Percentiles rank a stretch among this genome's conserved stretches.
Evolutionary conservation across 768 basidiomycete genomes (phyloP).

Genomic region (Dacryopinax spathularia): DNA sequence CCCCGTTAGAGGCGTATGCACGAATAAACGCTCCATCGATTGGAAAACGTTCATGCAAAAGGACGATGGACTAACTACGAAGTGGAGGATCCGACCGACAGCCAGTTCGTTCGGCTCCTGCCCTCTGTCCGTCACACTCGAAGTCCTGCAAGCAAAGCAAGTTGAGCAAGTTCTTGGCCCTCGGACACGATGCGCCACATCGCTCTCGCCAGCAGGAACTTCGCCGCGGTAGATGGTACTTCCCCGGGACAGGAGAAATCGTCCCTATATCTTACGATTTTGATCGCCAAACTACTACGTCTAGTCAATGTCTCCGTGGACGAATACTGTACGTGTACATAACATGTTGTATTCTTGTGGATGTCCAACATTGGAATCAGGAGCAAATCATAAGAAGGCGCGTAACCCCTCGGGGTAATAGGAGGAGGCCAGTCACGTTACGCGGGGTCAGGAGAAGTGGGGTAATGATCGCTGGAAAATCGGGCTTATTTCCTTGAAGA

Average conservation of each 20-base stretch:
- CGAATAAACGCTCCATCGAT: too few species aligned
- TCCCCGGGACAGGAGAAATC: background rate
- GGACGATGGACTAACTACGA: too few species aligned
- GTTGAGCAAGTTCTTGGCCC: too few species aligned
- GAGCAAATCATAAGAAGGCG: background rate
- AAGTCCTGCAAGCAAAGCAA: too few species aligned
- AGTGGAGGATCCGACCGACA: too few species aligned
- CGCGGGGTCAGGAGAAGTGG: background rate
- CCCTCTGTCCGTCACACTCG: too few species aligned
- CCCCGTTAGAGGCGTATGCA: too few species aligned
- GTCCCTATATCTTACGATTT: background rate
- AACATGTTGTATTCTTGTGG: background rate
- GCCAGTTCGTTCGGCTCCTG: too few species aligned
- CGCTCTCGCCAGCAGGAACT: background rate
- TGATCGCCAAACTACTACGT: background rate
- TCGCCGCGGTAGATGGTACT: background rate
- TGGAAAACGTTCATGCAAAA: too few species aligned
- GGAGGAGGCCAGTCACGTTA: background rate
- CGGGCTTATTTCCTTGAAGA: background rate
- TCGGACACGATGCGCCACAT: too few species aligned
- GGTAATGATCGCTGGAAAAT: background rate
- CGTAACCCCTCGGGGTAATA: background rate
- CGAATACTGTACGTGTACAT: background rate
- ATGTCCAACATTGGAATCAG: too few species aligned
- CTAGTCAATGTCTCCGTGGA: background rate